Evolutionary conservation across 257 asterid genomes (phyloP), one percentile per base, ranked within the genome.

Genomic region (Salvia rosmarinus): DNA sequence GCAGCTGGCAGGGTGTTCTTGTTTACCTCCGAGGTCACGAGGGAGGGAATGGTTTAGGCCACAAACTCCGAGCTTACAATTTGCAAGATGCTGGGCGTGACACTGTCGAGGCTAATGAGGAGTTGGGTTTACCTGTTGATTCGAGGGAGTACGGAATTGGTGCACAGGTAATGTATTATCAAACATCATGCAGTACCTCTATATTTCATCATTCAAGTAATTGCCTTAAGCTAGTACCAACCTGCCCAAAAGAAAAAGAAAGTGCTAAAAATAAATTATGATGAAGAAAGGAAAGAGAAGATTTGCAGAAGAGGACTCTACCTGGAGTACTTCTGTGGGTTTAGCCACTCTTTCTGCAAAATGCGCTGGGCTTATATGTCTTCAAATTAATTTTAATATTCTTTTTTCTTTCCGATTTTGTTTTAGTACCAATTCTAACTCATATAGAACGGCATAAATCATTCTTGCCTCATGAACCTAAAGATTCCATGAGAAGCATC

Each of bases 11-110:
- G 86, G 99, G 99, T 1, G 90, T 91, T 61, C 74, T 95, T 67
- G 95, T 95, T 54, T 95, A 91, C 75, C 88, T 95, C n/a, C 98
- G 98, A 25, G 99, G 99, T 52, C 99, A 95, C 17, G 99, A 95
- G 78, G 98, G 99, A 98, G 42, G 99, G 99, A 28, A 95, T 7
- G 99, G 99, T 71, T 80, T 95, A 76, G 99, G 99, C 66, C 99
- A 94, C 84, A 94, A 94, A 55, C 99, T 94, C 16, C 91, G 91
- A 7, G 98, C 99, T 37, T 94, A 94, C 87, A 91, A 85, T 72
- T 82, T 94, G 72, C 99, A 94, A 77, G 99, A 94, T 70, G 96
- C 78, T 35, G 99, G 99, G 21, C 86, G 95, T 39, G 99, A 91
- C 77, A 91, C 99, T 2, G 96, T 94, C 21, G 98, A 94, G 84